Evolutionary conservation across 306 rosid species (phyloP).

Genomic region (Vicia faba): DNA sequence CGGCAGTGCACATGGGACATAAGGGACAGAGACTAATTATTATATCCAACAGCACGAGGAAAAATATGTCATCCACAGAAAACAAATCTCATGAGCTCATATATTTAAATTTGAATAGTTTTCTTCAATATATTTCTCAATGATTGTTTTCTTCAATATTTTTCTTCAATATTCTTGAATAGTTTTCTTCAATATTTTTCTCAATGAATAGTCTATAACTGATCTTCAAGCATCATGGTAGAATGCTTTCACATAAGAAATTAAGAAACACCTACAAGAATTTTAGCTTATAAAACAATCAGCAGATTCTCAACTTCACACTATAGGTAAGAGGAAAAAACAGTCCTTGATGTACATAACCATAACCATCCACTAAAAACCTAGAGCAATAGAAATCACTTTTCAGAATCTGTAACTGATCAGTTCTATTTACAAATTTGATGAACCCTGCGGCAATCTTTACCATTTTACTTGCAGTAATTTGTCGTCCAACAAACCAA

Average conservation of each 20-base stretch:
- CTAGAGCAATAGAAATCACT: constrained; percentile 32
- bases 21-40: constrained; percentile 15
- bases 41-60: constrained; percentile 14
- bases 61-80: background rate
- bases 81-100: constrained; percentile 2
- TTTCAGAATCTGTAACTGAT: constrained; percentile 40
- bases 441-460: constrained; percentile 53
- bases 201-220: too few species aligned
- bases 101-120: constrained; percentile 5
- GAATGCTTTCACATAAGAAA: constrained; percentile 34
- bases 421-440: constrained; percentile 64
- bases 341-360: constrained; percentile 43
- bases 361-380: constrained; percentile 47
- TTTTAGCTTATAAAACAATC: constrained; percentile 29
- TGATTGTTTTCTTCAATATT: too few species aligned
- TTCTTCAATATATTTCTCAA: too few species aligned
- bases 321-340: constrained; percentile 40
- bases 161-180: background rate
- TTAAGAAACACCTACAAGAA: constrained; percentile 31
- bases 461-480: constrained; percentile 49
- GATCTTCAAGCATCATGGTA: constrained; percentile 43
- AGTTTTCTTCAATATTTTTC: background rate
- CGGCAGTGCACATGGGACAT: background rate
- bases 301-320: constrained; percentile 39
- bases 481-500: constrained; percentile 48